Base-by-base conservation (phyloP, 441 rosid genomes). In the Theobroma grandiflorum region DNA sequence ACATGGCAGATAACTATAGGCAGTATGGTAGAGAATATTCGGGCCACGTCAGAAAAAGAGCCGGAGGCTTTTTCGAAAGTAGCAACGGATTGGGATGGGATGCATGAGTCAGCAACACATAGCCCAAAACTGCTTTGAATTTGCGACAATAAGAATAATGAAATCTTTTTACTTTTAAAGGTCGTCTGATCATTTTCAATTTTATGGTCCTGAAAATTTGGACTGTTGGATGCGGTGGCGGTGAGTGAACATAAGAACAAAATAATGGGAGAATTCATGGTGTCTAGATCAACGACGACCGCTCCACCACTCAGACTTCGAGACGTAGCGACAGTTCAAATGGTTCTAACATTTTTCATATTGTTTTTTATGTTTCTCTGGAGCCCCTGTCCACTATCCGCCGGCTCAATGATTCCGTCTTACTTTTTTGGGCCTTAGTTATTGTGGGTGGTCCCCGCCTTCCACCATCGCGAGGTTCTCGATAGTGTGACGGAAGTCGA, bases 1-100 rank as follows among this genome's bases (percentile, higher is more conserved):
- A 89, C 37, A 85, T 89, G 94, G 88, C 85, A 31, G 86, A 80
- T 70, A 70, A 40, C 2, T 2, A 84, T 47, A 78, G 88, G 88
- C 6, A 62, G 7, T 2, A 5, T 10, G 68, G n/a, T 74, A 2
- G 31, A 71, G 68, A 76, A 78, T 9, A 0, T 16, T 55, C 3
- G 75, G 16, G 80, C 85, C 88, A 86, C 87, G 88, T 91, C 75
- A 62, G 84, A 49, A 75, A 62, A 43, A 15, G 20, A 3, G 0
- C 0, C 12, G 8, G 16, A 20, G 57, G 42, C 52, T 10, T 20
- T 58, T 58, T 43, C 3, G 2, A 20, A 12, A 7, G n/a, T 3
- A 14, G 77, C 42, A 57, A 18, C 62, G 52, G 61, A 58, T 52
- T 35, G 43, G 43, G 71, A 62, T 37, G 35, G 35, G 16, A n/a